A percentile compares a stretch with the other conserved stretches of the same genome.
phyloP scores from a whole-genome alignment of 768 basidiomycete species.

The Heimioporus sp. region DNA sequence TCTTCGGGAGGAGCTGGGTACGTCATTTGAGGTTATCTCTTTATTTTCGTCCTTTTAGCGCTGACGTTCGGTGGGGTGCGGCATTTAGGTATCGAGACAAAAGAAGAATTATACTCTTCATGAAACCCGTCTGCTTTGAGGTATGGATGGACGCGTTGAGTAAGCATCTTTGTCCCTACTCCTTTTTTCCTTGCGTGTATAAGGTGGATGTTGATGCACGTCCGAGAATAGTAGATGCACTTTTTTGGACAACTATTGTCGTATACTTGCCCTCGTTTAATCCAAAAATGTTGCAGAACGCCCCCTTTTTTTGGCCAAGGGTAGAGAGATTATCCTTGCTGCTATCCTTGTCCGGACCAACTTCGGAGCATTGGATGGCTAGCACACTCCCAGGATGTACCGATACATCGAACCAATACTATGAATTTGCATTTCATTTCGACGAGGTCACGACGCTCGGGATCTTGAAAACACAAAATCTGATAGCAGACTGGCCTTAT shows the following conservation, averaged over 20 bases:
- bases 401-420: neutral
- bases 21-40: conserved; percentile 8
- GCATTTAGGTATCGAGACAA: conserved; percentile 50
- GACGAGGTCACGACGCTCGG: neutral
- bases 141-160: conserved; percentile 15
- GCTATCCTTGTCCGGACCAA: neutral
- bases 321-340: neutral
- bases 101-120: conserved; percentile 61
- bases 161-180: conserved; percentile 4
- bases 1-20: conserved; percentile 90
- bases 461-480: neutral
- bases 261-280: conserved; percentile 17
- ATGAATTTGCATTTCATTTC: neutral
- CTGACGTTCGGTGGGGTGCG: neutral
- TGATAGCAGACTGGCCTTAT: neutral
- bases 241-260: conserved; percentile 17
- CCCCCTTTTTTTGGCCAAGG: neutral
- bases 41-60: neutral
- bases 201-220: neutral
- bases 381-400: neutral
- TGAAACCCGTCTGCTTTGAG: conserved; percentile 23
- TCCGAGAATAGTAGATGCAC: conserved; percentile 24
- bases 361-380: neutral
- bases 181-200: neutral
- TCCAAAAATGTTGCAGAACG: conserved; percentile 12